phyloP scores from a whole-genome alignment of 2,329 filamentous ascomycete genomes.

The Pseudogymnoascus sp. region DNA sequence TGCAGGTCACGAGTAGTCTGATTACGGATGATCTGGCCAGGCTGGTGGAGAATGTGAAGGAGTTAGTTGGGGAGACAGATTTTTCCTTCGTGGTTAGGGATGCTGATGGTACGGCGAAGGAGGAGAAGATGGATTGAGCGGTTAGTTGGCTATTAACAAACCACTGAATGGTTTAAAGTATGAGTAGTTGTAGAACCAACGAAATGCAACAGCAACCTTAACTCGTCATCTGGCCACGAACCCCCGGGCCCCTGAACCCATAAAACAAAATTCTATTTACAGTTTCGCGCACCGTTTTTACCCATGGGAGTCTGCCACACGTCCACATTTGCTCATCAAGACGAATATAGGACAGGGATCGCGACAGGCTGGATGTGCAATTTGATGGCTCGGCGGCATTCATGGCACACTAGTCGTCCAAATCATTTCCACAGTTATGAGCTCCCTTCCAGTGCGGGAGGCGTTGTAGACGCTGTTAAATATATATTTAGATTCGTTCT shows the following conservation, averaged over 20 bases:
- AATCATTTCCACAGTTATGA: background rate
- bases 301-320: background rate
- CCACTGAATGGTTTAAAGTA: too few relatives aligned
- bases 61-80: constrained; percentile 66
- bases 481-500: too few relatives aligned
- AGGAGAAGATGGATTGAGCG: background rate
- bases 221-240: too few relatives aligned
- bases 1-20: constrained; percentile 64
- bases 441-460: background rate
- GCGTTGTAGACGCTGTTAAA: too few relatives aligned
- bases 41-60: constrained; percentile 54
- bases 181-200: too few relatives aligned
- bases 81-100: constrained; percentile 39
- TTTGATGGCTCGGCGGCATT: background rate
- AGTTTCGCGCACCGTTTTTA: background rate
- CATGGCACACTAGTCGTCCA: background rate
- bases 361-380: background rate
- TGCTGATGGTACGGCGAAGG: constrained; percentile 11
- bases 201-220: too few relatives aligned
- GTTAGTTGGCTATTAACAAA: too few relatives aligned
- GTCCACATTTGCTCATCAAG: background rate
- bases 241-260: too few relatives aligned
- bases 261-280: background rate
- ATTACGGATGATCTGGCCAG: constrained; percentile 62
- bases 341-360: background rate